A percentile compares a stretch with the other conserved stretches of the same genome.
Conservation (phyloP, 805 yeast genomes). For the Scheffersomyces coipomensis region DNA sequence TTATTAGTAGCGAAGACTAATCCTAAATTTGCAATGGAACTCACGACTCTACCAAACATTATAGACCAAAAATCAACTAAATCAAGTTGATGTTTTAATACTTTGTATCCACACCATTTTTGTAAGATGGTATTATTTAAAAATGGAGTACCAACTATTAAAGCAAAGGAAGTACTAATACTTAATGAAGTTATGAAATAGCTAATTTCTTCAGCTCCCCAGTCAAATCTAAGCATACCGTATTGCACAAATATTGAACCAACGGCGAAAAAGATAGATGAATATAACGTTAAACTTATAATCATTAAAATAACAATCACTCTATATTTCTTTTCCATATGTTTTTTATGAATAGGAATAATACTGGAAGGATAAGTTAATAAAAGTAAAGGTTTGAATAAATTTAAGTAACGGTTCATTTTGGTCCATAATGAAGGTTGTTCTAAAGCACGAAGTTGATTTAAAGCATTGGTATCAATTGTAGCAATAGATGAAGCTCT, state of each 20-base stretch:
- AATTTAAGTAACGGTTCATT: conserved; percentile 8
- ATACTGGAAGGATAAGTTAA: conserved; percentile 34
- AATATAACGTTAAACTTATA: not conserved
- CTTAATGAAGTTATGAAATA: conserved; percentile 43
- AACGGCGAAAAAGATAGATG: not conserved
- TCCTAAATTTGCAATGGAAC: conserved; percentile 27
- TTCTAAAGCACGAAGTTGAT: conserved; percentile 1
- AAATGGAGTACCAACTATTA: conserved; percentile 50
- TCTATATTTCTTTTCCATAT: not conserved
- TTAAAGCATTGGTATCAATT: not conserved
- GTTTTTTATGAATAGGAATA: not conserved
- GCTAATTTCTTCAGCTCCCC: conserved; percentile 54
- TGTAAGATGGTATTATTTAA: conserved; percentile 29
- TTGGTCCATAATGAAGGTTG: not conserved
- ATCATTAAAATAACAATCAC: not conserved
- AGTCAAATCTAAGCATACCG: conserved; percentile 47
- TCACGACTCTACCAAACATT: conserved; percentile 28
- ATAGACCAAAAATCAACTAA: conserved; percentile 40
- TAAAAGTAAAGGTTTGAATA: conserved; percentile 43
- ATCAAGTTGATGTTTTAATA: conserved; percentile 43
- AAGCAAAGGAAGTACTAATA: conserved; percentile 40
- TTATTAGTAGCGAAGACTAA: conserved; percentile 20
- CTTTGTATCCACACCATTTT: conserved; percentile 20
- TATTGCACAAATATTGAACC: conserved; percentile 45
- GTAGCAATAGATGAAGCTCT: conserved; percentile 6